Conservation (phyloP, 148 eudicot genomes). For the Rhododendron mucronatum region DNA sequence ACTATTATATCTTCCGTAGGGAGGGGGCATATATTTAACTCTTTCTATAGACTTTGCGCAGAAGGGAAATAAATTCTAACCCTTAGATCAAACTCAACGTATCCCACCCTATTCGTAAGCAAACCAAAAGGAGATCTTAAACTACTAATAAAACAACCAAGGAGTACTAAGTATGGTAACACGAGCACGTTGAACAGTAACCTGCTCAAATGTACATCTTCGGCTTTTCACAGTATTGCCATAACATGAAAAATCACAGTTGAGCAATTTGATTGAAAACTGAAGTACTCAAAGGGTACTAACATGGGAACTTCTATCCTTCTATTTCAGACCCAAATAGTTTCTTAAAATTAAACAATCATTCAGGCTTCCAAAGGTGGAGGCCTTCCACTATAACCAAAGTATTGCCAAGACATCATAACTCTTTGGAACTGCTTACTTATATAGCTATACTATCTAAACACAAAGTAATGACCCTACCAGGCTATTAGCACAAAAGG, state of each 20-base stretch:
- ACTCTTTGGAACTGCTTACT: background rate
- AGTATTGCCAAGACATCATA: background rate
- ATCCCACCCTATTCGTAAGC: background rate
- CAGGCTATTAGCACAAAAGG: too few relatives aligned
- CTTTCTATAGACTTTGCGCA: background rate
- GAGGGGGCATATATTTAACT: background rate
- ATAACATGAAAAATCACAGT: background rate
- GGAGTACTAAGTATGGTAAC: background rate
- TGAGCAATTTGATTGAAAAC: background rate
- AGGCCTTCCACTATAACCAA: background rate
- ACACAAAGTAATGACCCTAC: background rate
- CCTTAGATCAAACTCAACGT: background rate
- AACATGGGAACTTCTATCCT: background rate
- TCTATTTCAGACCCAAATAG: background rate
- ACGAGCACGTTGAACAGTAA: background rate
- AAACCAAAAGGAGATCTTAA: background rate
- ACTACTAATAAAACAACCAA: background rate
- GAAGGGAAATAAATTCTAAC: background rate
- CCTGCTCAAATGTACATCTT: background rate
- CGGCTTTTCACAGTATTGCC: background rate
- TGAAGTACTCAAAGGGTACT: background rate
- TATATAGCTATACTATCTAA: background rate
- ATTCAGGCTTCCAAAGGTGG: background rate
- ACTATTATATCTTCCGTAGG: background rate
- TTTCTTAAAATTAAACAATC: background rate